Conservation (phyloP, 78 protist genomes). For the Tieghemostelium lacteum region DNA sequence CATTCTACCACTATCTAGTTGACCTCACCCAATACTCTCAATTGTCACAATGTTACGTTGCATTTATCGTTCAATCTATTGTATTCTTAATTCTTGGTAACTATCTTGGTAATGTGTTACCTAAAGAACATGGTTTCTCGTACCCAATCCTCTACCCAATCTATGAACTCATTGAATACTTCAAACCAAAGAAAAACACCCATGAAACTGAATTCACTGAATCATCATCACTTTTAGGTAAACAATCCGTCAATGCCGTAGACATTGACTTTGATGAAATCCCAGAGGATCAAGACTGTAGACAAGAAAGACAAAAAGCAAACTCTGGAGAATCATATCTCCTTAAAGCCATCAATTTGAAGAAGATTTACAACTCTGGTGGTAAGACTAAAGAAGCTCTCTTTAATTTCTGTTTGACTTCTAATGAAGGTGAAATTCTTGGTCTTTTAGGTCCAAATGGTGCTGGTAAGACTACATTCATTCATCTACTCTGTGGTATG, state of each 20-base stretch:
- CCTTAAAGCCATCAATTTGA: conserved; percentile 12
- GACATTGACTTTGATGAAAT: neutral
- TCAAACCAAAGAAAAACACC: neutral
- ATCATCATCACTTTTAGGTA: neutral
- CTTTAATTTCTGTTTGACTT: conserved; percentile 20
- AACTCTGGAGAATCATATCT: neutral
- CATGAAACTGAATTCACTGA: neutral
- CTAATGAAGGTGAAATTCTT: conserved; percentile 16
- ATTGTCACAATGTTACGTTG: neutral
- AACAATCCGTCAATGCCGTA: neutral
- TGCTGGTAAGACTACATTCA: conserved; percentile 36
- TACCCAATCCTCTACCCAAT: conserved; percentile 17
- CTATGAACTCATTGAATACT: neutral
- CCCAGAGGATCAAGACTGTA: conserved; percentile 37
- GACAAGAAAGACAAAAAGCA: conserved; percentile 7
- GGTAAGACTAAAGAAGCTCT: conserved; percentile 14
- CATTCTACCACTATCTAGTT: neutral
- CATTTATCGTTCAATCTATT: conserved; percentile 12
- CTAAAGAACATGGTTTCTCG: conserved; percentile 40
- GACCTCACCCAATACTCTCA: neutral
- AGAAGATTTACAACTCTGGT: conserved; percentile 32
- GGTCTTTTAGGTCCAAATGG: conserved; percentile 27
- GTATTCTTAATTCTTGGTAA: conserved; percentile 10
- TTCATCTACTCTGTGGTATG: conserved; percentile 30
- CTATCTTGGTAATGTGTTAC: conserved; percentile 22